Base-by-base conservation (phyloP, 2,329 filamentous ascomycete species). In the Davidsoniella australis region DNA sequence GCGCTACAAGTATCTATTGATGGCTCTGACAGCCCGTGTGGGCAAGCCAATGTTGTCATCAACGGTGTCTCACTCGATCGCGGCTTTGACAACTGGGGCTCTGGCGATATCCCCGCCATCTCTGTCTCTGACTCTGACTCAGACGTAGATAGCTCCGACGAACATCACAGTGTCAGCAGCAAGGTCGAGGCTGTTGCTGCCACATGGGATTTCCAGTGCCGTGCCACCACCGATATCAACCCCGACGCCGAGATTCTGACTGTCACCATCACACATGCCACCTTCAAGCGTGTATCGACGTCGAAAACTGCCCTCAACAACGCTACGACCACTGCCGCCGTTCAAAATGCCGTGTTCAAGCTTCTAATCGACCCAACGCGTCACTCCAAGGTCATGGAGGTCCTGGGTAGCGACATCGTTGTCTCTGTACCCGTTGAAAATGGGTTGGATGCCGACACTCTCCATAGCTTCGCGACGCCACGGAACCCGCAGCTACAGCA, bases 311-410 rank as follows among this genome's bases (percentile, higher is more conserved):
- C 40, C 12, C n/a, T 53, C 5, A 23, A 41, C 18, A 49, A 52
- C 10, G 18, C 38, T 4, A 49, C 50, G 2, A 43, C 47, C n/a
- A 41, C 18, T 12, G 38, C 50, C 8, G 23, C 50, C 9, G 33
- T 49, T 4, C 50, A 52, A 20, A 52, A 52, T 43, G 37, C 50
- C 3, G 50, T 52, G n/a, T 52, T 52, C 20, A 52, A 52, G 23
- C 42, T 52, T 9, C 33, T 52, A 24, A 49, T 52, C 29, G 51
- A 53, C 10, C 47, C 48, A 14, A 53, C 47, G 4, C 40, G 40
- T 14, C 40, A 37, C n/a, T 40, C 37, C n/a, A 53, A 49, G 44
- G 41, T 53, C 23, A 23, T 45, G 17, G 47, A 52, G 26, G 50
- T 52, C 23, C 38, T 52, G 20, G 50, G 50, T 8, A 49, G 47